Evolutionary conservation across 805 yeast species (phyloP), one percentile per base, ranked within the genome.

Genomic region (Nakazawaea wickerhamii): DNA sequence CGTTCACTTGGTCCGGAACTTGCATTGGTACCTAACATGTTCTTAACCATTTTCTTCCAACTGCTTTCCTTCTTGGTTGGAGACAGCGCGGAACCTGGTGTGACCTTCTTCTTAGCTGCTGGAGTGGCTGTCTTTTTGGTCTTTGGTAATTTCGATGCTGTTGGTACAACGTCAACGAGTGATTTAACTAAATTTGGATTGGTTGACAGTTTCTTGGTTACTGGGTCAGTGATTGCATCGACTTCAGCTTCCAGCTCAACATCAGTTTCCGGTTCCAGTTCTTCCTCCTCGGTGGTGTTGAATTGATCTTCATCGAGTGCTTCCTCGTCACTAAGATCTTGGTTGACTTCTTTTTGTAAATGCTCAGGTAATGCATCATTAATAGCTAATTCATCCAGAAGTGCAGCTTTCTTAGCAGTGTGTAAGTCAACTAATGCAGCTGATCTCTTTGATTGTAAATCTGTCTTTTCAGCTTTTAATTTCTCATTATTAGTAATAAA

Each of bases 311-410:
- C 57, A 48, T 58, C 60, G 32, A 61, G 43, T 19, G 52, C 54
- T 31, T 52, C 55, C 47, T 55, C 62, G 28, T 53, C 57, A 10
- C 61, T 48, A 20, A 55, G 38, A 13, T 41, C 47, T 34, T 53
- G 57, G n/a, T 51, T 43, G 17, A 61, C 46, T 11, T 61, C 63
- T 47, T 59, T 55, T 46, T 62, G 66, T 52, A 76, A 61, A 57
- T 76, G 82, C 38, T 71, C 77, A 10, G 82, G 82, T 47, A 73
- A 66, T 43, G 65, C 71, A 11, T 50, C 55, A 50, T 75, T 74
- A 51, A 76, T 71, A 42, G 63, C 65, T 52, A 65, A 70, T 50
- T 70, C 76, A 39, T 71, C 74, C 38, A 59, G 46, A 34, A 55
- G 48, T 27, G 75, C 60, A 31, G 61, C 52, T 50, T 63, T 56